These are phyloP conservation scores for Melanogaster broomeanus DNA, from an alignment of 768 basidiomycete genomes.

Conservation along the genomic window DNA sequence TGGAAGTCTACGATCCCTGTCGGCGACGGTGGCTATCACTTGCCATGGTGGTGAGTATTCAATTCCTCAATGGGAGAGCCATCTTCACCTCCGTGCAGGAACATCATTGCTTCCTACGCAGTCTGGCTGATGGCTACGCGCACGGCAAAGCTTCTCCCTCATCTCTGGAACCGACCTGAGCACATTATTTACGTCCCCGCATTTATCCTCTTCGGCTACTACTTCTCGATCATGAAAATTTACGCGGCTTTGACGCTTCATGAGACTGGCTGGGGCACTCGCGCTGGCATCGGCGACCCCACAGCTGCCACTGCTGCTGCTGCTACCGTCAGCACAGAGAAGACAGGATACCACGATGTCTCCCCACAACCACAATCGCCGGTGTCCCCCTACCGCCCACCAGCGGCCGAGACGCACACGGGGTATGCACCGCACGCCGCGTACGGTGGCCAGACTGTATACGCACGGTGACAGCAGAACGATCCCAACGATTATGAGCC, in stretches of 20 bases:
- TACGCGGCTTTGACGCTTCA: constrained; percentile 90
- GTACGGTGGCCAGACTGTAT: constrained; percentile 5
- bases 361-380: not conserved
- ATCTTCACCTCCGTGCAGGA: constrained; percentile 44
- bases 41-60: constrained; percentile 73
- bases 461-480: not conserved
- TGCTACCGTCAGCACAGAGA: constrained; percentile 22
- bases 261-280: constrained; percentile 97
- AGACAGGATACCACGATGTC: constrained; percentile 14
- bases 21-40: constrained; percentile 71
- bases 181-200: constrained; percentile 84
- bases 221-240: constrained; percentile 93
- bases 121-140: constrained; percentile 73
- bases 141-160: constrained; percentile 78
- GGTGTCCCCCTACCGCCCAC: not conserved
- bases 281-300: constrained; percentile 88
- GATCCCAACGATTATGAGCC: not conserved
- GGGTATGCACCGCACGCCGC: constrained; percentile 1
- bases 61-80: not conserved
- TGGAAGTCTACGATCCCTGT: constrained; percentile 76
- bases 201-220: constrained; percentile 89
- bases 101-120: constrained; percentile 64
- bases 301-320: constrained; percentile 71
- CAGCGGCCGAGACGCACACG: constrained; percentile 8
- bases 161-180: constrained; percentile 74